Conservation (phyloP, 176 grass and related monocot genomes). For the Phyllostachys edulis region DNA sequence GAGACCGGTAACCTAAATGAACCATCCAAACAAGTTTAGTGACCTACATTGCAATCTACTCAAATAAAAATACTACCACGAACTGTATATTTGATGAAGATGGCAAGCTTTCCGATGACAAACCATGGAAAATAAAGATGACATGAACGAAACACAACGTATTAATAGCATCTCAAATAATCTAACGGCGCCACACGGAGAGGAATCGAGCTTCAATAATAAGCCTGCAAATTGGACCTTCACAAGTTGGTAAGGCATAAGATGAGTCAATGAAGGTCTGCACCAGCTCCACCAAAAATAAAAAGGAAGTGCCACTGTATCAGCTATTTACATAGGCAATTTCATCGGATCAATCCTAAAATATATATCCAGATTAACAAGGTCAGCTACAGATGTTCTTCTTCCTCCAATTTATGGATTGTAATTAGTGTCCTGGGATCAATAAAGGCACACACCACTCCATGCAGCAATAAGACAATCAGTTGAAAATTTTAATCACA, state of each 20-base stretch:
- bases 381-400: background rate
- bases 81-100: background rate
- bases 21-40: no score
- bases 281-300: background rate
- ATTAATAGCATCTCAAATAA: background rate
- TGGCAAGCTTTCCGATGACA: background rate
- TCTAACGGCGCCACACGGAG: background rate
- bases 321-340: background rate
- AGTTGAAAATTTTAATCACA: background rate
- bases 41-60: no score
- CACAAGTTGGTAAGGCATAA: background rate
- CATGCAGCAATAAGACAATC: background rate
- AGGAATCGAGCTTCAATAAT: background rate
- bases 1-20: no score
- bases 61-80: background rate
- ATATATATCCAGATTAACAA: constrained; percentile 17
- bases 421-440: background rate
- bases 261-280: background rate
- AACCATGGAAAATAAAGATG: background rate
- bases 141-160: background rate
- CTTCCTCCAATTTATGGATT: background rate
- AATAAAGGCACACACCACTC: background rate
- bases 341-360: constrained; percentile 20
- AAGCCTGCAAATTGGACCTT: background rate
- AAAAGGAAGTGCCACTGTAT: background rate